These are phyloP conservation scores for Penicillium sp. DNA, from an alignment of 2,329 filamentous ascomycete genomes.

Conservation along the genomic window DNA sequence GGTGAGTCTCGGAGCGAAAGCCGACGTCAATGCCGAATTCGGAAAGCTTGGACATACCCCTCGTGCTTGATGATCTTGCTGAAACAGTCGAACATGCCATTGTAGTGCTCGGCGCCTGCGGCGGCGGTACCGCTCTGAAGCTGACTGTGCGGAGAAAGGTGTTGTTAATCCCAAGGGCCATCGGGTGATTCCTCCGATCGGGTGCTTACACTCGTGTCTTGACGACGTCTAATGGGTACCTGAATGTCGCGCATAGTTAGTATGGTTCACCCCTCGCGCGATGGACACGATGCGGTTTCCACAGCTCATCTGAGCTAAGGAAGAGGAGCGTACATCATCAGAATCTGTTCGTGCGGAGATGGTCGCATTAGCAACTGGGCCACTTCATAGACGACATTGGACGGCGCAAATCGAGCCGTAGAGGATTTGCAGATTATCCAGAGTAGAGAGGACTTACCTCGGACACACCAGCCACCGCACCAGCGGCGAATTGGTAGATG, in stretches of 20 bases:
- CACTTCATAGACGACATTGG: neutral
- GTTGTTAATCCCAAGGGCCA: constrained; percentile 7
- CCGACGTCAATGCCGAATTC: neutral
- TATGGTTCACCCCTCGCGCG: neutral
- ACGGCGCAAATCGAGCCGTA: neutral
- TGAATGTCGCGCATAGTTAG: constrained; percentile 38
- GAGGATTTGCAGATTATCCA: neutral
- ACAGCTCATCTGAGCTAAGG: neutral
- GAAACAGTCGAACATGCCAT: constrained; percentile 97
- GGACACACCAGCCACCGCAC: constrained; percentile 94
- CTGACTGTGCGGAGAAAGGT: constrained; percentile 55
- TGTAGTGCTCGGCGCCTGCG: constrained; percentile 76
- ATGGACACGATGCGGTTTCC: neutral
- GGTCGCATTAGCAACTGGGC: constrained; percentile 15
- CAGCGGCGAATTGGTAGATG: constrained; percentile 90
- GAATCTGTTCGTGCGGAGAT: constrained; percentile 24
- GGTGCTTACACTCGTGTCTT: constrained; percentile 83
- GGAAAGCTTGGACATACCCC: constrained; percentile 58
- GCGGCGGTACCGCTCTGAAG: constrained; percentile 70
- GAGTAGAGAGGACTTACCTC: constrained; percentile 61
- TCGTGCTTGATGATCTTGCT: constrained; percentile 93
- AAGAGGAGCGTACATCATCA: constrained; percentile 25
- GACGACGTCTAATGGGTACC: constrained; percentile 98
- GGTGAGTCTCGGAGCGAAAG: constrained; percentile 2
- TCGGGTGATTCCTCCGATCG: constrained; percentile 14